Conservation (phyloP, 495 filamentous ascomycete genomes). For the Lepraria neglecta region DNA sequence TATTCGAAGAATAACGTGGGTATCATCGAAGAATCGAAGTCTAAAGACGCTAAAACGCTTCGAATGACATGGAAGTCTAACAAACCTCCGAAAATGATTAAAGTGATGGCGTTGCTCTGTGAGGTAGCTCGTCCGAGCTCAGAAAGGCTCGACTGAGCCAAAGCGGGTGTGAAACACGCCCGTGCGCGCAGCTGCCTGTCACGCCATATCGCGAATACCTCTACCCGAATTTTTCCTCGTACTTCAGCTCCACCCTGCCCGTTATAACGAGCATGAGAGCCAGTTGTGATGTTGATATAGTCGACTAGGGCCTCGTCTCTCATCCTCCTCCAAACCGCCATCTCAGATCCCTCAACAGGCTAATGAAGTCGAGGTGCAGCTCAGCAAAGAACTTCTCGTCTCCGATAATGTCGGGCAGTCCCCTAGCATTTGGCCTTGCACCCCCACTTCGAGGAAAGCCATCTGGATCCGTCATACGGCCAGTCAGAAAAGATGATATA, state of each 20-base stretch:
- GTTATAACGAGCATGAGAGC: no score
- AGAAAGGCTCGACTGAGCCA: no score
- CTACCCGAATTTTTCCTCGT: no score
- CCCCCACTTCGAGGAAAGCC: conserved; percentile 48
- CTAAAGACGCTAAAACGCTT: conserved; percentile 8
- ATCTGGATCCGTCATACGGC: conserved; percentile 52
- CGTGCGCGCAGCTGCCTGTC: background rate
- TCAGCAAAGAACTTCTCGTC: conserved; percentile 83
- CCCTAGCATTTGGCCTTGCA: conserved; percentile 56
- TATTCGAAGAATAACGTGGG: conserved; percentile 5
- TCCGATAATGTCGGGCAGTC: conserved; percentile 79
- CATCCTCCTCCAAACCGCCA: conserved; percentile 36
- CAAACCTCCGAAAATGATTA: background rate
- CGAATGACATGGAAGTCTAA: background rate
- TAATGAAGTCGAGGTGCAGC: conserved; percentile 73
- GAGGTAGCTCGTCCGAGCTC: no score
- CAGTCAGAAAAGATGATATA: conserved; percentile 58
- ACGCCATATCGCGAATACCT: background rate
- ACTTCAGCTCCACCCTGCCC: no score
- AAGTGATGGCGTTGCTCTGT: background rate
- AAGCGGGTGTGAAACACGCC: background rate
- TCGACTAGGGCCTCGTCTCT: background rate
- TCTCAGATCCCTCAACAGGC: conserved; percentile 61
- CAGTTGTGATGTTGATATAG: background rate
- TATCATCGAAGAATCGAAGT: conserved; percentile 16